A percentile compares a stretch with the other conserved stretches of the same genome.
These are phyloP conservation scores for Silene conica DNA, from an alignment of 148 eudicot genomes.

Conservation along the genomic window DNA sequence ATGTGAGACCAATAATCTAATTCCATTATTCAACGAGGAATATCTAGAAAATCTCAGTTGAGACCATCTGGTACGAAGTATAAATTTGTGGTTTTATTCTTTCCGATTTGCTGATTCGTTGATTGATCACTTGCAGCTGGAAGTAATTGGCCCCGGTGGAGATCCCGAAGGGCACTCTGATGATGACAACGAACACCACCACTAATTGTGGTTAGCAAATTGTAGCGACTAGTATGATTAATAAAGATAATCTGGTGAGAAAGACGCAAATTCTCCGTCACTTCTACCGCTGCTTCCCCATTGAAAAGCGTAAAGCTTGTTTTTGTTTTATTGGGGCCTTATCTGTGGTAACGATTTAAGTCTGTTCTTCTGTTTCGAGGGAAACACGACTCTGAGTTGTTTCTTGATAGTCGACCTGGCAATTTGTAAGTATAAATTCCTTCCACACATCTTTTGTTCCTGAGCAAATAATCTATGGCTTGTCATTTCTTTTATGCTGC, in stretches of 20 bases:
- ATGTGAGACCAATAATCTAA: neutral
- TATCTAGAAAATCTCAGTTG: no score
- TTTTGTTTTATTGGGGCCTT: constrained; percentile 21
- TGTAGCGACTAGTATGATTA: constrained; percentile 34
- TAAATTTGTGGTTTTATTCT: neutral
- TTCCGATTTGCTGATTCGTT: constrained; percentile 1
- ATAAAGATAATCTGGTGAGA: constrained; percentile 38
- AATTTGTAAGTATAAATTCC: constrained; percentile 30
- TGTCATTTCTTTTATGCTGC: neutral
- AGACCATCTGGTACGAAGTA: no score
- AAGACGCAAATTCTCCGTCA: constrained; percentile 29
- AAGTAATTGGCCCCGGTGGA: constrained; percentile 90
- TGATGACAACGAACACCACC: constrained; percentile 49
- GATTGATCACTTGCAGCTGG: constrained; percentile 43
- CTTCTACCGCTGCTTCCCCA: constrained; percentile 33
- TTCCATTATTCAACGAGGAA: neutral
- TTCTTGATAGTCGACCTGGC: constrained; percentile 23
- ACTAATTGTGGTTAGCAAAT: constrained; percentile 38
- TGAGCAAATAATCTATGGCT: constrained; percentile 14
- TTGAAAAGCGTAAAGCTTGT: constrained; percentile 32
- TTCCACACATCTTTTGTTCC: constrained; percentile 9
- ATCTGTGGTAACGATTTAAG: constrained; percentile 24
- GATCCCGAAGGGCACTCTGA: constrained; percentile 75
- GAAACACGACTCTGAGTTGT: constrained; percentile 16
- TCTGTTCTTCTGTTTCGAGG: constrained; percentile 20